These are phyloP conservation scores for Penicillium goetzii DNA, from an alignment of 495 filamentous ascomycete genomes.

Conservation along the genomic window DNA sequence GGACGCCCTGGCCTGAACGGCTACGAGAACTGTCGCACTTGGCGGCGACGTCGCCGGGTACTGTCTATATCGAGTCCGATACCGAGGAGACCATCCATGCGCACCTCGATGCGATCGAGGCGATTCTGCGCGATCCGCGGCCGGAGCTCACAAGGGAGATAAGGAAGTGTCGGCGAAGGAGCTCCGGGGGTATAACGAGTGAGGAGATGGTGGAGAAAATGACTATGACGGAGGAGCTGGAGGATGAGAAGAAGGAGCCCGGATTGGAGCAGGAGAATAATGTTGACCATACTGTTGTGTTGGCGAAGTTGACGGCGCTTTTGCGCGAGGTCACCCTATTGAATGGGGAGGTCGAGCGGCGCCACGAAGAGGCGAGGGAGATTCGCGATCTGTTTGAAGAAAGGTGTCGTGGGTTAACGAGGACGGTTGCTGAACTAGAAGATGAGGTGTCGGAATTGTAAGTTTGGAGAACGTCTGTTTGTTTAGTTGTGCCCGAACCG, in stretches of 20 bases:
- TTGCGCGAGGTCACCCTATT: slow-evolving; percentile 33
- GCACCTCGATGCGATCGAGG: slow-evolving; percentile 39
- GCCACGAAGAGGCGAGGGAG: slow-evolving; percentile 37
- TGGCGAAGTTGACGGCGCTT: slow-evolving; percentile 29
- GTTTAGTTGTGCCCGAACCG: neutral
- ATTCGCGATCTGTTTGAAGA: slow-evolving; percentile 40
- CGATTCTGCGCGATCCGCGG: slow-evolving; percentile 34
- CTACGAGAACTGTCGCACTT: slow-evolving; percentile 33
- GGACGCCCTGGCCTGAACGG: slow-evolving; percentile 28
- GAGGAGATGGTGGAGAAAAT: neutral
- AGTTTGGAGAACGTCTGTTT: slow-evolving; percentile 6
- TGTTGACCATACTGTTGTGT: slow-evolving; percentile 14
- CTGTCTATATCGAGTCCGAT: slow-evolving; percentile 17
- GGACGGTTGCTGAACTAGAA: slow-evolving; percentile 35
- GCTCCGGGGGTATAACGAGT: neutral
- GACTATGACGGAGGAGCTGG: neutral
- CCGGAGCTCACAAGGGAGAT: slow-evolving; percentile 28
- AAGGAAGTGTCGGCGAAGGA: slow-evolving; percentile 2
- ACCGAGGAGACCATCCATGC: slow-evolving; percentile 30
- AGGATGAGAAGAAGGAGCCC: neutral
- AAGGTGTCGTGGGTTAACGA: slow-evolving; percentile 32
- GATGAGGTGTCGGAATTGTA: slow-evolving; percentile 42
- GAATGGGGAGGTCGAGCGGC: slow-evolving; percentile 34
- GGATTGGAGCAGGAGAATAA: slow-evolving; percentile 2
- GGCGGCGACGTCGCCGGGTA: slow-evolving; percentile 17